phyloP scores from a whole-genome alignment of 306 rosid genomes.

The Mucuna pruriens region DNA sequence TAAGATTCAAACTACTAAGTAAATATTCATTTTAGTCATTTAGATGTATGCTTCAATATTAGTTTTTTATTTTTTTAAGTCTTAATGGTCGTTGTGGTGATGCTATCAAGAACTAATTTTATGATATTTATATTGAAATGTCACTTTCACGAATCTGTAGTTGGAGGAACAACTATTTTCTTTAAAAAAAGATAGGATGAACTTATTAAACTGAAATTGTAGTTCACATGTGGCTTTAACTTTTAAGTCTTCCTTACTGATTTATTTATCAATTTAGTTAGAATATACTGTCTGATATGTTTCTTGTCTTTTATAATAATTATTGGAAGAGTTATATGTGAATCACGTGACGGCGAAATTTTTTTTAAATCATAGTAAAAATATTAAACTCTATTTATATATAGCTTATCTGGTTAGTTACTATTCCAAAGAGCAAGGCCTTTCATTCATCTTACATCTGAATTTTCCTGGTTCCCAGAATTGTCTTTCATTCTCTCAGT shows the following conservation, averaged over 20 bases:
- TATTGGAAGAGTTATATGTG: no score
- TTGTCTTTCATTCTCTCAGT: neutral
- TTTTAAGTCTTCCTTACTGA: neutral
- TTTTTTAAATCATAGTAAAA: no score
- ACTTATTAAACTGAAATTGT: neutral
- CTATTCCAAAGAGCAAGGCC: neutral
- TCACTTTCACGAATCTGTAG: neutral
- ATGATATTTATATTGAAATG: neutral
- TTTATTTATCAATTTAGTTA: neutral
- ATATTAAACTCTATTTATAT: neutral
- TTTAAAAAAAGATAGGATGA: neutral
- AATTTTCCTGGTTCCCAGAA: neutral
- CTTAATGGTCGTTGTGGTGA: neutral
- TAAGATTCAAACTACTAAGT: neutral
- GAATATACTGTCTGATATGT: no score
- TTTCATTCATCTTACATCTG: slow-evolving; percentile 5
- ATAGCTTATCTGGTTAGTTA: neutral
- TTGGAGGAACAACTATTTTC: neutral
- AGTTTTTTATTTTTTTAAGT: neutral
- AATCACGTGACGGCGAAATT: no score
- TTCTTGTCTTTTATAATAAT: no score
- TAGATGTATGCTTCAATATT: neutral
- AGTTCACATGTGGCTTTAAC: neutral
- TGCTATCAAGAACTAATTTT: neutral
- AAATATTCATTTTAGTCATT: neutral